Percentiles rank a stretch among this genome's conserved stretches.
Conservation (phyloP, 2,329 filamentous ascomycete species). For the Davidsoniella eucalypti region DNA sequence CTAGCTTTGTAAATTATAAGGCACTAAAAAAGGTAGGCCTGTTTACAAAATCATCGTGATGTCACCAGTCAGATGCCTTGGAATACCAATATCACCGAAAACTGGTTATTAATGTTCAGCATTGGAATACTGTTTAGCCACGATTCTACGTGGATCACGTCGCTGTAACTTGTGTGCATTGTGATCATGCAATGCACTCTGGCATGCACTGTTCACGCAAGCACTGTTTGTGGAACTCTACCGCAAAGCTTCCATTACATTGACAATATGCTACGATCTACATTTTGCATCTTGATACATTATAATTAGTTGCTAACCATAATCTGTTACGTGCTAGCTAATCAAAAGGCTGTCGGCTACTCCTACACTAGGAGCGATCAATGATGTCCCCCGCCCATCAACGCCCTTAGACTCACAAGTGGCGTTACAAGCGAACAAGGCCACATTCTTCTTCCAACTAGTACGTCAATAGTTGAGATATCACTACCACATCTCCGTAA, state of each 20-base stretch:
- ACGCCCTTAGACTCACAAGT: conserved; percentile 59
- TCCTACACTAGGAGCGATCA: conserved; percentile 63
- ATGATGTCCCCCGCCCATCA: conserved; percentile 35
- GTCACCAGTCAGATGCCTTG: neutral
- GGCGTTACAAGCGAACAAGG: conserved; percentile 88
- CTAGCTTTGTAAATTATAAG: conserved; percentile 99
- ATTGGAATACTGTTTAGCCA: neutral
- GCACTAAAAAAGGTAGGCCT: conserved; percentile 83
- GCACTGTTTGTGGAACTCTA: no score
- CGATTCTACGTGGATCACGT: no score
- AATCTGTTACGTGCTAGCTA: conserved; percentile 43
- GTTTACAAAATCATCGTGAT: neutral
- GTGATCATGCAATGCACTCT: no score
- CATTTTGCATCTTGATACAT: no score
- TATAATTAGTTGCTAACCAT: neutral
- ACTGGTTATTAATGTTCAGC: neutral
- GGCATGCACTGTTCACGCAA: no score
- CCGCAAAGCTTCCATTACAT: no score
- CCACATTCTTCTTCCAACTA: conserved; percentile 95
- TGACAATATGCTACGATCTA: no score
- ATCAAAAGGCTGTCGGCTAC: conserved; percentile 97
- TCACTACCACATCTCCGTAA: conserved; percentile 1
- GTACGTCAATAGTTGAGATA: conserved; percentile 32
- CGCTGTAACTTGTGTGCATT: no score
- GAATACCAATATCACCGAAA: neutral